Evolutionary conservation across 2,329 filamentous ascomycete species (phyloP).

Genomic region (Mariannaea elegans): DNA sequence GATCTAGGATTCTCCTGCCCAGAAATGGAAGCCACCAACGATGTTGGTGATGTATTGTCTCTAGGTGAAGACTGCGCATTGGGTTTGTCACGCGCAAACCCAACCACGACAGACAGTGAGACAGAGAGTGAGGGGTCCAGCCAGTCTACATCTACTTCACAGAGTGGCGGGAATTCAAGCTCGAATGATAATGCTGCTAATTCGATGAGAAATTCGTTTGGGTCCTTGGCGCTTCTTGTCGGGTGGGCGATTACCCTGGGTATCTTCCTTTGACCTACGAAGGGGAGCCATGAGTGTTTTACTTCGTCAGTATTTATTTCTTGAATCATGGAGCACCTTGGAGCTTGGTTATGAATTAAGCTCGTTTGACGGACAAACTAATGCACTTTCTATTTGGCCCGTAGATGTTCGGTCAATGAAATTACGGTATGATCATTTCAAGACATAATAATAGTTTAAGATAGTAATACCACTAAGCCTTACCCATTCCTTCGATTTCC

Average conservation of each 20-base stretch:
- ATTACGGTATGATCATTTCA: too few species aligned
- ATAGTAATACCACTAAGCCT: too few species aligned
- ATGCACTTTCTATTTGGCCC: not conserved
- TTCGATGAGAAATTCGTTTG: not conserved
- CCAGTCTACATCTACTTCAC: not conserved
- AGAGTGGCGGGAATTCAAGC: not conserved
- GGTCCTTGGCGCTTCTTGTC: not conserved
- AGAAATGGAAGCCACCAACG: slow-evolving; percentile 1
- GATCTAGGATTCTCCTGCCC: slow-evolving; percentile 6
- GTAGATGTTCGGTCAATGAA: too few species aligned
- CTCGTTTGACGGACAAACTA: not conserved
- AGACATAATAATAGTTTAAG: too few species aligned
- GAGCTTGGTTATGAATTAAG: too few species aligned
- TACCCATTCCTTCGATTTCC: not conserved
- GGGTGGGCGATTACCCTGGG: not conserved
- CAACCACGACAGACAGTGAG: not conserved
- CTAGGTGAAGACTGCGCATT: not conserved
- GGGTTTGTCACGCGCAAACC: not conserved
- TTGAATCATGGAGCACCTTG: too few species aligned
- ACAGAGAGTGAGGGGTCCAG: not conserved
- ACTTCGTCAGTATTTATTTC: too few species aligned
- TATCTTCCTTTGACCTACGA: not conserved
- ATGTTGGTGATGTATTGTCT: slow-evolving; percentile 4
- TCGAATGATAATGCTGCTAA: not conserved
- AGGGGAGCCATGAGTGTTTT: too few species aligned